Percentiles rank a stretch among this genome's conserved stretches.
These are phyloP conservation scores for Lindgomyces ingoldianus DNA, from an alignment of 495 filamentous ascomycete genomes.

Conservation along the genomic window DNA sequence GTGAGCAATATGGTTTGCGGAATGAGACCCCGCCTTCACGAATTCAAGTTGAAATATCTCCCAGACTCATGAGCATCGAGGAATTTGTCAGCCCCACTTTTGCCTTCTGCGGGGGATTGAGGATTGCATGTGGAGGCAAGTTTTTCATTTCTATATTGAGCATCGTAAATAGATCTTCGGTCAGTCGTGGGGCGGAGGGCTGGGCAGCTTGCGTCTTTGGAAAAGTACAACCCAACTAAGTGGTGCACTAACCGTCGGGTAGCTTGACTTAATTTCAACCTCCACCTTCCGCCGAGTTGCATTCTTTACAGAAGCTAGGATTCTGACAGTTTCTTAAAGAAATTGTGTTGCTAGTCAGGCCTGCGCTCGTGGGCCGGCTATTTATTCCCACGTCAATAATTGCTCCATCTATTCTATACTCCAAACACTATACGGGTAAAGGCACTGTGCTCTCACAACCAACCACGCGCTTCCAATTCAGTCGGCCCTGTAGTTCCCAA, in stretches of 20 bases:
- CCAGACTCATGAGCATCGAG: background rate
- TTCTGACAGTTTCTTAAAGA: background rate
- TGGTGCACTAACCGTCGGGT: background rate
- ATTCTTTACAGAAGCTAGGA: background rate
- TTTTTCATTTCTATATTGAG: background rate
- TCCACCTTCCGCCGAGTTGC: background rate
- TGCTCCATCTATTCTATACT: slow-evolving; percentile 32
- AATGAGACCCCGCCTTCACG: background rate
- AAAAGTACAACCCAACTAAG: background rate
- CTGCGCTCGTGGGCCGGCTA: slow-evolving; percentile 26
- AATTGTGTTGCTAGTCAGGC: slow-evolving; percentile 9
- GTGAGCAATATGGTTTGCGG: background rate
- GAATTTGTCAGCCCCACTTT: background rate
- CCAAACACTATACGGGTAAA: slow-evolving; percentile 32
- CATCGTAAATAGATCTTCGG: background rate
- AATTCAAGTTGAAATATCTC: background rate
- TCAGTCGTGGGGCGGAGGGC: background rate
- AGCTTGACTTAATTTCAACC: slow-evolving; percentile 1
- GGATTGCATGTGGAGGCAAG: background rate
- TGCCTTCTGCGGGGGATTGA: background rate
- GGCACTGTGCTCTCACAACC: slow-evolving; percentile 15
- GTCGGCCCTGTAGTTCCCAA: slow-evolving; percentile 14
- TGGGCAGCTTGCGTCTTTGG: background rate
- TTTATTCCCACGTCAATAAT: slow-evolving; percentile 19
- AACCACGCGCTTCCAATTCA: slow-evolving; percentile 9